phyloP scores from a whole-genome alignment of 2,329 filamentous ascomycete genomes.

The Akanthomyces dipterigenus region DNA sequence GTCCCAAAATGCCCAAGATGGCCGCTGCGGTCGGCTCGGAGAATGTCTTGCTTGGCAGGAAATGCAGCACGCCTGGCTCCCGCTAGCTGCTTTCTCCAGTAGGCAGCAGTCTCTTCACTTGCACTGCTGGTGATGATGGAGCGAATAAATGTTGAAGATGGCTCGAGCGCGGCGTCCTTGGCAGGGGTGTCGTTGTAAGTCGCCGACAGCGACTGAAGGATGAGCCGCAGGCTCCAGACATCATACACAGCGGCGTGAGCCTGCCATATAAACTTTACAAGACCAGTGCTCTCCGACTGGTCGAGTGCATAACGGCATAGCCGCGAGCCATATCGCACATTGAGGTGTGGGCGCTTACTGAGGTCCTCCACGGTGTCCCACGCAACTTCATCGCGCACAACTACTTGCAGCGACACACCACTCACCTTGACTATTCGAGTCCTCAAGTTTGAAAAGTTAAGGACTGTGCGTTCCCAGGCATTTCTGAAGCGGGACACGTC shows the following conservation, averaged over 20 bases:
- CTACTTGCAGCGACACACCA: neutral
- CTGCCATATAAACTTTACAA: neutral
- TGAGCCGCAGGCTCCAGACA: neutral
- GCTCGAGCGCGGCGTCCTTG: neutral
- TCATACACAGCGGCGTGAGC: neutral
- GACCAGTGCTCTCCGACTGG: neutral
- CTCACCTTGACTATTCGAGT: neutral
- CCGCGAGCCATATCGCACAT: neutral
- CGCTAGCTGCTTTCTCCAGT: neutral
- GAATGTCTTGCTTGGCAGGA: neutral
- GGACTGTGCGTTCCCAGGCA: conserved; percentile 7
- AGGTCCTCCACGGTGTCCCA: neutral
- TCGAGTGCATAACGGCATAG: neutral
- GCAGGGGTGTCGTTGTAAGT: neutral
- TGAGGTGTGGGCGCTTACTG: neutral
- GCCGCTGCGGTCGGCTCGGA: neutral
- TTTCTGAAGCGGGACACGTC: conserved; percentile 8
- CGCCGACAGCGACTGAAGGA: neutral
- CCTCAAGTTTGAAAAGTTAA: conserved; percentile 9
- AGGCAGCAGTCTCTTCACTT: neutral
- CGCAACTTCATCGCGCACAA: neutral
- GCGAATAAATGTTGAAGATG: neutral
- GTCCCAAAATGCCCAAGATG: neutral
- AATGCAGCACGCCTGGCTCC: neutral
- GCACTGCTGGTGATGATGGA: neutral